These are phyloP conservation scores for Neurospora sp. DNA, from an alignment of 495 filamentous ascomycete genomes.

Conservation along the genomic window DNA sequence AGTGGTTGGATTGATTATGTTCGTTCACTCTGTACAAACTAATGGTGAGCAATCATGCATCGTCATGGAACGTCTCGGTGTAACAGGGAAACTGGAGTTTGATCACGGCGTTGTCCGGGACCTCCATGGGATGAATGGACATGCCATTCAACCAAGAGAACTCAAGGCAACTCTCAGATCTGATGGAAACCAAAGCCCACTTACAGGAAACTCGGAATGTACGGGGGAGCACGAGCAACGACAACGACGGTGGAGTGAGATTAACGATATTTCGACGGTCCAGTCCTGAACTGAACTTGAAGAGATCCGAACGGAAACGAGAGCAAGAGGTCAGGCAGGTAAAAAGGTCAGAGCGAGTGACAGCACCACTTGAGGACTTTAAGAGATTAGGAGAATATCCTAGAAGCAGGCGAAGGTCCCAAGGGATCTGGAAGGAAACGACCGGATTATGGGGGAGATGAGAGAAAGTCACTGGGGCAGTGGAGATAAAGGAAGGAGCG, in stretches of 20 bases:
- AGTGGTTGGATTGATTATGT: not conserved
- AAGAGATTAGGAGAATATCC: slow-evolving; percentile 1
- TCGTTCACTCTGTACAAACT: slow-evolving; percentile 1
- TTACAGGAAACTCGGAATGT: not conserved
- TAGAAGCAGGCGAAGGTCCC: slow-evolving; percentile 6
- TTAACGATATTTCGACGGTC: not conserved
- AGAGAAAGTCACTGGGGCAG: slow-evolving; percentile 4
- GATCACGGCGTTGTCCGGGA: not conserved
- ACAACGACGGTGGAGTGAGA: not conserved
- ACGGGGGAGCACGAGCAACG: not conserved
- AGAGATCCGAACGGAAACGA: slow-evolving; percentile 4
- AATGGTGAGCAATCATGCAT: not conserved
- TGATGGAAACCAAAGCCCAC: not conserved
- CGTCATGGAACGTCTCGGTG: not conserved
- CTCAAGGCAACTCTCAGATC: not conserved
- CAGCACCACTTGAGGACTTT: slow-evolving; percentile 11
- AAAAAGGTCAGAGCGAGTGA: slow-evolving; percentile 19
- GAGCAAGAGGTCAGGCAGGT: slow-evolving; percentile 10
- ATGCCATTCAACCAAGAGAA: not conserved
- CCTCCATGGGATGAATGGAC: not conserved
- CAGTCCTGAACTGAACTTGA: not conserved
- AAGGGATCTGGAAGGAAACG: slow-evolving; percentile 7
- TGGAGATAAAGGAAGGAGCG: slow-evolving; percentile 7
- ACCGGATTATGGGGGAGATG: not conserved
- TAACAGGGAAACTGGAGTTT: not conserved